Conservation (phyloP, 2,329 filamentous ascomycete genomes). For the Magnaporthiopsis incrustans region DNA sequence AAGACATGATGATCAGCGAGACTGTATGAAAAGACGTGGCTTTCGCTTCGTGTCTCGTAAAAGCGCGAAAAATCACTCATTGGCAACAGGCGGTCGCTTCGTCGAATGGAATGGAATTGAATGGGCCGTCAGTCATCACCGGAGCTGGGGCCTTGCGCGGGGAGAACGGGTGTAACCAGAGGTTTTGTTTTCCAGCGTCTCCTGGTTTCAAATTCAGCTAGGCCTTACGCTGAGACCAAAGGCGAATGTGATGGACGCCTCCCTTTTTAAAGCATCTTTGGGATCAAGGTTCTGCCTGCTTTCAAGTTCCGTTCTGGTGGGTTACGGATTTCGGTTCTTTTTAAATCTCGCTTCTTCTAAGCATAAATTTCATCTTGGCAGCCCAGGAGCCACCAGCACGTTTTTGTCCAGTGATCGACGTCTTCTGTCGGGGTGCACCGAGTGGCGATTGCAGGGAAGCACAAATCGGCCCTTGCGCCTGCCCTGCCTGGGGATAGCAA, state of each 20-base stretch:
- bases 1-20: too few relatives aligned
- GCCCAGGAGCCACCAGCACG: too few relatives aligned
- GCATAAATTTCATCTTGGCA: neutral
- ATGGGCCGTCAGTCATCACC: neutral
- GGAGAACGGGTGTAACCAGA: neutral
- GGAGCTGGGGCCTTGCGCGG: neutral
- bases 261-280: neutral
- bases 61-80: neutral
- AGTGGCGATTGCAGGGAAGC: too few relatives aligned
- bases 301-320: neutral
- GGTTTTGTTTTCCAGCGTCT: neutral
- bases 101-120: neutral
- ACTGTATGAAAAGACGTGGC: too few relatives aligned
- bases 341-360: neutral
- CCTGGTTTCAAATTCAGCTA: neutral
- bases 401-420: too few relatives aligned
- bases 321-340: too few relatives aligned
- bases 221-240: neutral
- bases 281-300: neutral
- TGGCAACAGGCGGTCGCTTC: neutral
- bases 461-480: too few relatives aligned
- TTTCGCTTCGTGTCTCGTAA: neutral
- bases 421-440: too few relatives aligned
- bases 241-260: neutral
- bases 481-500: too few relatives aligned